A percentile compares a stretch with the other conserved stretches of the same genome.
Evolutionary conservation across 2,329 filamentous ascomycete species (phyloP).

Genomic region (Trichoderma simmonsii): DNA sequence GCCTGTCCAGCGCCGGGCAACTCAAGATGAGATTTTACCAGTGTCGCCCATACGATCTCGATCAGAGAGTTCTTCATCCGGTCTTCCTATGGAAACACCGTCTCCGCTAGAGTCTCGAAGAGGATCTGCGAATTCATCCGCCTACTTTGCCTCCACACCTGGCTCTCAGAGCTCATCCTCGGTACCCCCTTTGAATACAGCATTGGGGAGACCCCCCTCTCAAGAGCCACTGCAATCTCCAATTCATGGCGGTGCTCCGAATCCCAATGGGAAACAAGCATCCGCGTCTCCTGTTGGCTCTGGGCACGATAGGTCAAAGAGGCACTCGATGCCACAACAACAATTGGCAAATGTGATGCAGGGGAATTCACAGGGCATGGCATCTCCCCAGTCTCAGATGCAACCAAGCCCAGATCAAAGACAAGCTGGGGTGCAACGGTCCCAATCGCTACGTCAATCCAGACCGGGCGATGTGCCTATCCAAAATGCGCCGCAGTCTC

Average conservation of each 20-base stretch:
- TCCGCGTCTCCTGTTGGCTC: not conserved
- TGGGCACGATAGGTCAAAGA: not conserved
- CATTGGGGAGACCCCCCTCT: not conserved
- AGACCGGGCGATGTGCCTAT: not conserved
- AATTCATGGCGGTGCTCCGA: not conserved
- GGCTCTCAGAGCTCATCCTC: not conserved
- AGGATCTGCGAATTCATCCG: constrained; percentile 16
- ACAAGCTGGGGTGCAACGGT: constrained; percentile 4
- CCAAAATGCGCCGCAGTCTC: not conserved
- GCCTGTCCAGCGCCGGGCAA: constrained; percentile 11
- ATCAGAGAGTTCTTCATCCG: constrained; percentile 21
- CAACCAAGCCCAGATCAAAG: not conserved
- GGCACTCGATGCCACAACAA: constrained; percentile 9
- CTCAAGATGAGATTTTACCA: constrained; percentile 16
- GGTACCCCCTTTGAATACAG: not conserved
- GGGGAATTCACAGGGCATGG: not conserved
- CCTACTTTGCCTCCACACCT: constrained; percentile 15
- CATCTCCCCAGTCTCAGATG: not conserved
- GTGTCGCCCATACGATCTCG: constrained; percentile 20
- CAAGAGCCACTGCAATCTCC: constrained; percentile 9
- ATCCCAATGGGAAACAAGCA: not conserved
- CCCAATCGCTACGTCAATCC: constrained; percentile 11
- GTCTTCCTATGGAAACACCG: constrained; percentile 18
- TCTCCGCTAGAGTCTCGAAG: constrained; percentile 21
- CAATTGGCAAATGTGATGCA: constrained; percentile 1